phyloP scores from a whole-genome alignment of 768 basidiomycete species.

The Plicaturopsis crispa region DNA sequence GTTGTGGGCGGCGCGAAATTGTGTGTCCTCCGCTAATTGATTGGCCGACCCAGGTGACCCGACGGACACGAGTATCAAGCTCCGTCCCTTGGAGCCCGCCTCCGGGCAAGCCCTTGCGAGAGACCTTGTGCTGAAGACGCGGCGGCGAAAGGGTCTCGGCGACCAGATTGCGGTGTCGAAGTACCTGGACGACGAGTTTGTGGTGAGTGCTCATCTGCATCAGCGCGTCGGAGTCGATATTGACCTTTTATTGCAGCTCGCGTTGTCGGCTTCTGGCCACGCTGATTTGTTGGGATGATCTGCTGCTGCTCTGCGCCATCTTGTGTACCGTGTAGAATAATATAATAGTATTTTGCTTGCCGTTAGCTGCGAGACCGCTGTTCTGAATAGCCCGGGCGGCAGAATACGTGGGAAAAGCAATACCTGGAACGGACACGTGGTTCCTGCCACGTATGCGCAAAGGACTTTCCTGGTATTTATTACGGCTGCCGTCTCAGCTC shows the following conservation, averaged over 20 bases:
- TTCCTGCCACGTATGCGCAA: too few relatives aligned
- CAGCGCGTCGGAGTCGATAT: slow-evolving; percentile 5
- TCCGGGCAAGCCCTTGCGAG: slow-evolving; percentile 92
- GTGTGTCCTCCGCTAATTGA: not conserved
- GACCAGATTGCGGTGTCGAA: slow-evolving; percentile 97
- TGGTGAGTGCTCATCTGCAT: slow-evolving; percentile 41
- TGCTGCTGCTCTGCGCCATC: slow-evolving; percentile 9
- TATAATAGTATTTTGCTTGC: not conserved
- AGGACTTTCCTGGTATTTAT: too few relatives aligned
- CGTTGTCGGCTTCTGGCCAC: slow-evolving; percentile 93
- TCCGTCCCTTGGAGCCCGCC: slow-evolving; percentile 93
- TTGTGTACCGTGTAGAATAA: slow-evolving; percentile 7
- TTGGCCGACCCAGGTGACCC: slow-evolving; percentile 68
- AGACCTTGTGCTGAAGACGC: slow-evolving; percentile 93
- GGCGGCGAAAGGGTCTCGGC: slow-evolving; percentile 91
- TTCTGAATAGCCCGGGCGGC: too few relatives aligned
- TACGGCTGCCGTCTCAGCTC: too few relatives aligned
- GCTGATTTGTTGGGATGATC: slow-evolving; percentile 76
- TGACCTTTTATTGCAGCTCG: slow-evolving; percentile 48
- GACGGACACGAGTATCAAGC: slow-evolving; percentile 93
- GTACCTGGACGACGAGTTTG: slow-evolving; percentile 95
- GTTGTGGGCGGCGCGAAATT: slow-evolving; percentile 15
- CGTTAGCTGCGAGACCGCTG: too few relatives aligned
- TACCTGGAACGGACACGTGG: not conserved
- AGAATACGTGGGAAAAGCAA: too few relatives aligned